phyloP scores from a whole-genome alignment of 83 land plant genomes.

The Picea engelmannii region DNA sequence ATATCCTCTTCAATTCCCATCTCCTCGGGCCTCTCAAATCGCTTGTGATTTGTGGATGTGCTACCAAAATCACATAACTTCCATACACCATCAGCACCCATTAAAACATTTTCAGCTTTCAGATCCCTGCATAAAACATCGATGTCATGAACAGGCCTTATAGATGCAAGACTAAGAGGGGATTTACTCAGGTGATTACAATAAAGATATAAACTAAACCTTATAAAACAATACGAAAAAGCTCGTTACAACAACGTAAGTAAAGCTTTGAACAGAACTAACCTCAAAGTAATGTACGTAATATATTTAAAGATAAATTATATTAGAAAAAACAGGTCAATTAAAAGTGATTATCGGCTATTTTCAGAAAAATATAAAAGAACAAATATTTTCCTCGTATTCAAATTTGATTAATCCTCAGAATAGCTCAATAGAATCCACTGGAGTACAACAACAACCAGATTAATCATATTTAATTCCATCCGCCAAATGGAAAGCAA shows the following conservation, averaged over 20 bases:
- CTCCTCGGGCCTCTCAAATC: constrained; percentile 91
- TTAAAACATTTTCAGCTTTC: constrained; percentile 92
- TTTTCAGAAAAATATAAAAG: not conserved
- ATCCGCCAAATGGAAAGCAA: too few relatives aligned
- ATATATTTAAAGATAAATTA: not conserved
- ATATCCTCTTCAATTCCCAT: constrained; percentile 99
- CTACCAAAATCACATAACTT: constrained; percentile 99
- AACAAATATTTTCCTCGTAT: not conserved
- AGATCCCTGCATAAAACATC: constrained; percentile 60
- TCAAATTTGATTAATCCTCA: not conserved
- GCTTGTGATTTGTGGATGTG: constrained; percentile 95
- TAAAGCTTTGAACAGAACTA: not conserved
- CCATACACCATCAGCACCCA: constrained; percentile 93
- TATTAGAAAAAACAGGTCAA: too few relatives aligned
- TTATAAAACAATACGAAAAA: too few relatives aligned
- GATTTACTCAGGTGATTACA: not conserved
- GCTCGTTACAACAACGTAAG: not conserved
- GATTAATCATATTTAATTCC: not conserved
- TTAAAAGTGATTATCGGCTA: not conserved
- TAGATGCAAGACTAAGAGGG: not conserved
- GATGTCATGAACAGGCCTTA: not conserved
- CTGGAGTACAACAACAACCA: not conserved
- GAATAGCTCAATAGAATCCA: not conserved
- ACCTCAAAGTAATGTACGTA: too few relatives aligned
- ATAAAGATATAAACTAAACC: not conserved